A percentile compares a stretch with the other conserved stretches of the same genome.
Conservation (phyloP, 2,329 filamentous ascomycete genomes). For the Aspergillus sp. region DNA sequence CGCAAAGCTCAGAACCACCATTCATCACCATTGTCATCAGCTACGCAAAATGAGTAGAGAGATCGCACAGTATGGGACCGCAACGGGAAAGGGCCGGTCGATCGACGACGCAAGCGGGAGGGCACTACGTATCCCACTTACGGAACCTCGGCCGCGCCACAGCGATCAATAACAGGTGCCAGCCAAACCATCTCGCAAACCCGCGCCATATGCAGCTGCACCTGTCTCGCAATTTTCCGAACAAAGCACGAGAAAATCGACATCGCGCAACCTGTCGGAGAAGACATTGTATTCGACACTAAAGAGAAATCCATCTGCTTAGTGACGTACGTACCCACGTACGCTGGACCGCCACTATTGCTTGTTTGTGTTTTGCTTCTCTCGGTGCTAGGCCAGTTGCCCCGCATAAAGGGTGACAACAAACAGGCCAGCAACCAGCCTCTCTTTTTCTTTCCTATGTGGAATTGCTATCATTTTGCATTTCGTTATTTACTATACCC, state of each 20-base stretch:
- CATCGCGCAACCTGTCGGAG: not conserved
- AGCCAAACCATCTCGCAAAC: not conserved
- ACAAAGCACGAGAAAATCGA: not conserved
- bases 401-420: not conserved
- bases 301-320: not conserved
- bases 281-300: not conserved
- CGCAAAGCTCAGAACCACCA: not conserved
- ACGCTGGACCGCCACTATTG: conserved; percentile 4
- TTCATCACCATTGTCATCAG: not conserved
- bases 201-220: not conserved
- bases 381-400: not conserved
- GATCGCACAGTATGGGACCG: not conserved
- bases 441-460: not conserved
- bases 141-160: not conserved
- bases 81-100: not conserved
- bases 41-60: not conserved
- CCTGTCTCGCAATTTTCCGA: not conserved
- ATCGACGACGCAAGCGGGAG: not conserved
- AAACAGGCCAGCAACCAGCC: not conserved
- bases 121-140: not conserved
- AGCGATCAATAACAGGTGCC: not conserved
- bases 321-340: conserved; percentile 3
- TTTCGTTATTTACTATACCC: not conserved
- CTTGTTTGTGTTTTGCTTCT: conserved; percentile 3
- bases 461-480: not conserved